Conservation (phyloP, 331 rosid genomes). For the Rhamnella rubrinervis region DNA sequence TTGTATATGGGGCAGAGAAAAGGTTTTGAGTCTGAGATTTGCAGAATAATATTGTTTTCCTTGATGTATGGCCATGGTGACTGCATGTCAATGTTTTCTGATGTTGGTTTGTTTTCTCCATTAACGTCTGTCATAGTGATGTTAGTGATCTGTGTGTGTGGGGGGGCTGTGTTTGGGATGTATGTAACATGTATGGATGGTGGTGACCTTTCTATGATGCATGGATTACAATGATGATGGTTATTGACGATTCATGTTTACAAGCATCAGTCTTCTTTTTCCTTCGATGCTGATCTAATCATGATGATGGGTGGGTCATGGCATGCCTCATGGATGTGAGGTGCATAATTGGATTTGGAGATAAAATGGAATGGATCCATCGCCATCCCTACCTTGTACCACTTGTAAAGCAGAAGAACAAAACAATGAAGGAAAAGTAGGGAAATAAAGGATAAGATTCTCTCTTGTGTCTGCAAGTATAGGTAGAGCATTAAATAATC, state of each 20-base stretch:
- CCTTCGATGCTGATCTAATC: neutral
- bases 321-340: neutral
- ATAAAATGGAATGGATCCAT: neutral
- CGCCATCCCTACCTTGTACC: too few relatives aligned
- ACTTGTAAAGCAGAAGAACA: too few relatives aligned
- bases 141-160: neutral
- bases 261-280: neutral
- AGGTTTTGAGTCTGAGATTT: slow-evolving; percentile 11
- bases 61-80: neutral
- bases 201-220: slow-evolving; percentile 27
- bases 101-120: slow-evolving; percentile 16
- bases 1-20: slow-evolving; percentile 25
- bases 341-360: neutral
- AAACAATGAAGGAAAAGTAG: neutral
- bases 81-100: slow-evolving; percentile 20
- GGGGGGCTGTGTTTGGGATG: neutral
- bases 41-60: slow-evolving; percentile 34
- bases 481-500: too few relatives aligned
- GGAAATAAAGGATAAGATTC: slow-evolving; percentile 14
- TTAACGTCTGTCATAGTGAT: neutral
- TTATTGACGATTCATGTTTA: slow-evolving; percentile 8
- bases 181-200: slow-evolving; percentile 19
- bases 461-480: too few relatives aligned
- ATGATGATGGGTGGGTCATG: neutral
- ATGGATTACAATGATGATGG: slow-evolving; percentile 29